phyloP scores from a whole-genome alignment of 2,329 filamentous ascomycete species.

The Pestalotiopsis sp. region DNA sequence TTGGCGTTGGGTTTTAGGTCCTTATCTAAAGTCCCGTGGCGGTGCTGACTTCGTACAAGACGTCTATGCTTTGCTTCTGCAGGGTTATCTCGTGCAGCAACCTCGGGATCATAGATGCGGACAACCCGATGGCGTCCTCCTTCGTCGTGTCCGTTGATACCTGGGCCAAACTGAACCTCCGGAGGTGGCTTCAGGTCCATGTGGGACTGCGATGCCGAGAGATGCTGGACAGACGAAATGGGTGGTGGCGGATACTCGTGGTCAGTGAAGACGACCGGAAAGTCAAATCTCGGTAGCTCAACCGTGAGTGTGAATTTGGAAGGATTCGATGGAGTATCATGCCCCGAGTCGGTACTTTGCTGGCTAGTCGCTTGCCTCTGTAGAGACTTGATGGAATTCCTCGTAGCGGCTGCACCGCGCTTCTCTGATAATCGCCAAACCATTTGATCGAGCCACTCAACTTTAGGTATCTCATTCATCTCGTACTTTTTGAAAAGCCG shows the following conservation, averaged over 20 bases:
- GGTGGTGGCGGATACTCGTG: slow-evolving; percentile 88
- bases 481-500: slow-evolving; percentile 95
- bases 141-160: slow-evolving; percentile 73
- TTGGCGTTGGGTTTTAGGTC: slow-evolving; percentile 96
- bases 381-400: slow-evolving; percentile 62
- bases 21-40: slow-evolving; percentile 92
- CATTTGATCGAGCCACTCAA: slow-evolving; percentile 94
- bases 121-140: slow-evolving; percentile 63
- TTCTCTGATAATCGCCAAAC: slow-evolving; percentile 91
- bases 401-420: slow-evolving; percentile 66
- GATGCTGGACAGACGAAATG: slow-evolving; percentile 73
- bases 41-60: slow-evolving; percentile 84
- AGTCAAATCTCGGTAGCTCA: slow-evolving; percentile 93
- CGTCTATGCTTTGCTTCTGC: slow-evolving; percentile 93
- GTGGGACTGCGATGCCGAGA: slow-evolving; percentile 66
- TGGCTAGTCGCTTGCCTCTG: slow-evolving; percentile 46
- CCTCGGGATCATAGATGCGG: slow-evolving; percentile 90
- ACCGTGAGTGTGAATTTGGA: slow-evolving; percentile 82
- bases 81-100: slow-evolving; percentile 86
- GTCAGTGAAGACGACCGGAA: slow-evolving; percentile 93
- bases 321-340: slow-evolving; percentile 45
- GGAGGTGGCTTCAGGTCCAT: slow-evolving; percentile 79
- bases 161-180: slow-evolving; percentile 87
- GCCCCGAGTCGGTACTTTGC: slow-evolving; percentile 30
- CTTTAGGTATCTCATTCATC: slow-evolving; percentile 90